Conservation (phyloP, 2,329 filamentous ascomycete species). For the Dothiorella sarmentorum region DNA sequence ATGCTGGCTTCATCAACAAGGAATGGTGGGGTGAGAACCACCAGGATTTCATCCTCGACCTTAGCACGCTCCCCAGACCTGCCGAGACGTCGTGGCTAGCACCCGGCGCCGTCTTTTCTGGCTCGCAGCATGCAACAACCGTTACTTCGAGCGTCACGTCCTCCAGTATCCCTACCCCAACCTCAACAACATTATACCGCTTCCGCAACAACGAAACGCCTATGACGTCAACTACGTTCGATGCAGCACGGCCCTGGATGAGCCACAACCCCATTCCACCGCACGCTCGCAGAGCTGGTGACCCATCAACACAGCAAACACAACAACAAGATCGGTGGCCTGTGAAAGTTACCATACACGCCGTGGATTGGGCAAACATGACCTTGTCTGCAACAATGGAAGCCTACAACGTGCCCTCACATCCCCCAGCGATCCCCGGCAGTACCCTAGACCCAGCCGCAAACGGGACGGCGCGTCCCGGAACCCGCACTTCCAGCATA, state of each 20-base stretch:
- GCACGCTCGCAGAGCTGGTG: slow-evolving; percentile 23
- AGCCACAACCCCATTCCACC: slow-evolving; percentile 31
- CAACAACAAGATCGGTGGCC: slow-evolving; percentile 60
- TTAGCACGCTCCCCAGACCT: slow-evolving; percentile 50
- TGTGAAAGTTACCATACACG: slow-evolving; percentile 63
- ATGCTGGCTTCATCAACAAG: slow-evolving; percentile 51
- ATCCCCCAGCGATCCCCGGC: slow-evolving; percentile 30
- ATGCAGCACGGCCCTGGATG: slow-evolving; percentile 38
- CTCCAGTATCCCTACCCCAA: slow-evolving; percentile 19
- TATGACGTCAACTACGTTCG: slow-evolving; percentile 27
- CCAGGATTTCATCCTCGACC: slow-evolving; percentile 58
- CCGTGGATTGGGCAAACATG: slow-evolving; percentile 59
- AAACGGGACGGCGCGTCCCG: slow-evolving; percentile 14
- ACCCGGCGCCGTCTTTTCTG: slow-evolving; percentile 58
- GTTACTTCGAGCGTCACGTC: slow-evolving; percentile 27
- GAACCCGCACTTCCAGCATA: slow-evolving; percentile 46
- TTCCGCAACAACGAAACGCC: slow-evolving; percentile 25
- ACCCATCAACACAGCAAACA: slow-evolving; percentile 19
- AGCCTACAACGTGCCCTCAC: slow-evolving; percentile 62
- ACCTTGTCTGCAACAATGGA: slow-evolving; percentile 66
- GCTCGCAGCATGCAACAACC: slow-evolving; percentile 57
- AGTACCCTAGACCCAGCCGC: slow-evolving; percentile 18
- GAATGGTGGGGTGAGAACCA: slow-evolving; percentile 52
- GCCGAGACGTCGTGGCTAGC: slow-evolving; percentile 58
- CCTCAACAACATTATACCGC: slow-evolving; percentile 27